Base-by-base conservation (phyloP, 2,329 filamentous ascomycete species). In the Cladosporium phlei region DNA sequence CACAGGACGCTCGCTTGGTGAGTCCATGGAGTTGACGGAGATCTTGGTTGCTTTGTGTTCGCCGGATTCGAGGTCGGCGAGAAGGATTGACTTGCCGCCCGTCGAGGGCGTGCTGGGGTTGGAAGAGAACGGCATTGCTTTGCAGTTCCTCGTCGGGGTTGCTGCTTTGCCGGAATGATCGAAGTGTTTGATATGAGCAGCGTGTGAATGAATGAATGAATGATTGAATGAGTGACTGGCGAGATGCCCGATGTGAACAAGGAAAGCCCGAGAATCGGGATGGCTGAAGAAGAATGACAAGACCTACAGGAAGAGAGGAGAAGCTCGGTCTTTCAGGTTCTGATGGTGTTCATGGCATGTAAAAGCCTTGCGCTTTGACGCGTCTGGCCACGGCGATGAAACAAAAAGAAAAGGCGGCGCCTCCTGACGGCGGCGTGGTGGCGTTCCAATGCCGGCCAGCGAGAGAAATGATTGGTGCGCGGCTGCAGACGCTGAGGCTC, bases 41-140 rank as follows among this genome's bases (percentile, higher is more conserved):
- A 54, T 24, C 16, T 34, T 51, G 17, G 47, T 27, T 2, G 38
- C 24, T n/a, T 32, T 48, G 28, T 55, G 53, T 38, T 49, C 48
- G 32, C 50, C 52, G 9, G 42, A 43, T 47, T 56, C 54, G 19
- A 56, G 43, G 24, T 54, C 54, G 9, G 43, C 14, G 6, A 48
- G 38, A 24, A 30, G 38, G 20, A 48, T 44, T 27, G 46, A 32
- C 27, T 47, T 47, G 34, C n/a, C 33, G 17, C 21, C 32, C 17
- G 32, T 34, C 7, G 32, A 29, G 16, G 42, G 42, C 39, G 39
- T 43, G 28, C 20, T 43, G 20, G 39, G 39, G 16, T 45, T 45
- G 11, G 32, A 45, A 29, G 42, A 43, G 14, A 33, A 45, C 21
- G 25, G 42, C 32, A 34, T 35, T 19, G 34, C 8, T 16, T 34